These are phyloP conservation scores for Thalassiosira livingstoniorum DNA, from an alignment of 352 stramenopile species.

Conservation along the genomic window DNA sequence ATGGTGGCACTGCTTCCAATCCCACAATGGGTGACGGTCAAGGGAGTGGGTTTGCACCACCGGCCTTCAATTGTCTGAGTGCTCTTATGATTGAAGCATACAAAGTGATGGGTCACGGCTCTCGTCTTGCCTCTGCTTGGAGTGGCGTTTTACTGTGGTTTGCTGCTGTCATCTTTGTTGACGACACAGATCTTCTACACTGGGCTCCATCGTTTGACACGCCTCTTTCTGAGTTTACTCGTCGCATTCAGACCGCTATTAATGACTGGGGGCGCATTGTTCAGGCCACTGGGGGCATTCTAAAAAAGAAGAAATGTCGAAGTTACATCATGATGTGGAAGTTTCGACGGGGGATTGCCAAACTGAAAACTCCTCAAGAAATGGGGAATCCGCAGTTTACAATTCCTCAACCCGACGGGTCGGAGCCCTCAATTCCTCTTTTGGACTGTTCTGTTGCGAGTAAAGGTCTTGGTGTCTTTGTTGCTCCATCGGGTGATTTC, in stretches of 20 bases:
- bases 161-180: conserved; percentile 22
- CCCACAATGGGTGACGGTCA: conserved; percentile 3
- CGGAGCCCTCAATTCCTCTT: neutral
- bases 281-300: conserved; percentile 7
- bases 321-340: conserved; percentile 31
- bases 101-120: conserved; percentile 2
- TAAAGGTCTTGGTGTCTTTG: conserved; percentile 19
- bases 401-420: conserved; percentile 3
- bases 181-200: conserved; percentile 23
- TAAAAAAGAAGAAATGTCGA: conserved; percentile 31
- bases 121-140: neutral
- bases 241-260: conserved; percentile 5
- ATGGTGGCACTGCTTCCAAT: neutral
- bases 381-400: neutral
- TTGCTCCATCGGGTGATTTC: neutral
- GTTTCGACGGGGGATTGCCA: conserved; percentile 1
- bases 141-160: neutral
- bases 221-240: conserved; percentile 4
- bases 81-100: conserved; percentile 25
- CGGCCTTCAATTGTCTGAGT: conserved; percentile 13
- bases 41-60: conserved; percentile 13
- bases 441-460: neutral
- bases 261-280: conserved; percentile 11
- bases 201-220: neutral
- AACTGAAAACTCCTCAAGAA: neutral